Evolutionary conservation across 306 rosid species (phyloP).

Genomic region (Trifolium repens): DNA sequence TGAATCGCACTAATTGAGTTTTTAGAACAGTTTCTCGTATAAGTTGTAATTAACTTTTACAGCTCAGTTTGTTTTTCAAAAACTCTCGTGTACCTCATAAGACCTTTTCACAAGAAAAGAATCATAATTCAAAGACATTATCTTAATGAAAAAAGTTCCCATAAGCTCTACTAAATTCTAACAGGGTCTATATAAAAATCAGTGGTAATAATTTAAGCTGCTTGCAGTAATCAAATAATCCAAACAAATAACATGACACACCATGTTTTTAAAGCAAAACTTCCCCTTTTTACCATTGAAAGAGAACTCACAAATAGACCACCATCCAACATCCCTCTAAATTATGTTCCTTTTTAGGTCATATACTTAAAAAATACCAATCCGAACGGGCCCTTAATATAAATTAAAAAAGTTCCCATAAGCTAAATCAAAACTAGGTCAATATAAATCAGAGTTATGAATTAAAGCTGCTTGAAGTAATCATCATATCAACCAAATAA

Average conservation of each 20-base stretch:
- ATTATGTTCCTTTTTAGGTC: neutral
- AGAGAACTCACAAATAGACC: constrained; percentile 5
- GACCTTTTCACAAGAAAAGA: neutral
- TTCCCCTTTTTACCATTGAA: neutral
- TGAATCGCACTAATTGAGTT: neutral
- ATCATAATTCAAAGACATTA: neutral
- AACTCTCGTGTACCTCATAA: neutral
- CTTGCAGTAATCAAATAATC: constrained; percentile 13
- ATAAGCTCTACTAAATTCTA: neutral
- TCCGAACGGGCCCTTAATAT: too few species aligned
- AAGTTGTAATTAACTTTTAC: neutral
- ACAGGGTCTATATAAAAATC: neutral
- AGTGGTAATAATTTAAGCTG: neutral
- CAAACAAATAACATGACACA: neutral
- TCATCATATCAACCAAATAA: constrained; percentile 24
- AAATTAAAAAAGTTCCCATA: neutral
- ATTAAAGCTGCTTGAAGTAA: neutral
- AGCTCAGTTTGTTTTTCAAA: neutral
- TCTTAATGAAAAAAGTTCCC: neutral
- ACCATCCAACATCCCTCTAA: constrained; percentile 2
- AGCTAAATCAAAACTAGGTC: neutral
- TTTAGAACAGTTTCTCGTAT: neutral
- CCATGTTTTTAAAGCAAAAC: neutral
- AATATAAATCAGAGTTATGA: neutral
- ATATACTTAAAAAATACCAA: neutral